Base-by-base conservation (phyloP, 2,329 filamentous ascomycete species). In the Fusarium devonianum region DNA sequence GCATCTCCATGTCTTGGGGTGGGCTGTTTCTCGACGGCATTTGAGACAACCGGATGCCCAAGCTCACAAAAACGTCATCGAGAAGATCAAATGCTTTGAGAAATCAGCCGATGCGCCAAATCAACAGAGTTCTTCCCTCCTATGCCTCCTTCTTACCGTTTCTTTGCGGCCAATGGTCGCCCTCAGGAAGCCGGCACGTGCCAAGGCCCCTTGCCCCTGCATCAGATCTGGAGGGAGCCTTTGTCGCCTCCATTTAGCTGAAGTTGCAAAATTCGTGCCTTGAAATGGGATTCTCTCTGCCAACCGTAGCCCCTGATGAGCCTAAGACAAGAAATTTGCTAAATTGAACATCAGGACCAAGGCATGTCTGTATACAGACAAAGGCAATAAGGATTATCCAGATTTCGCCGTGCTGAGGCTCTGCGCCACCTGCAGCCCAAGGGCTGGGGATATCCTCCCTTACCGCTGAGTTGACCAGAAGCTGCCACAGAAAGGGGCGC, bases 211-310 rank as follows among this genome's bases (percentile, higher is more conserved):
- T 34, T 51, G 38, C 29, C 50, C 51, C 35, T 54, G 32, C 29
- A 45, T 43, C 42, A 62, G 62, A 67, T 67, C 65, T 61, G 53
- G 53, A 43, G 51, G 46, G 56, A 41, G 49, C 44, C 42, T 29
- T 43, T 54, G 26, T 36, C 44, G 29, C 49, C 53, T 62, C 53
- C 60, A 53, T 56, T 60, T 65, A 62, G 63, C 29, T 56, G 48
- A 57, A 55, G 58, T 44, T 14, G 41, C 40, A 49, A 60, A 65
- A 37, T 66, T 70, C 68, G 67, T 70, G 67, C 70, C 65, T 68
- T 38, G 57, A 69, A 67, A 64, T 66, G 68, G 66, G 42, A 58
- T 49, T 53, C 52, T 43, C 53, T 53, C 49, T 54, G 44, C 32
- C 38, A 37, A 53, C 18, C 19, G 29, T 34, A 22, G 23, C 47